Conservation (phyloP, 2,329 filamentous ascomycete species). For the Knufia fluminis region DNA sequence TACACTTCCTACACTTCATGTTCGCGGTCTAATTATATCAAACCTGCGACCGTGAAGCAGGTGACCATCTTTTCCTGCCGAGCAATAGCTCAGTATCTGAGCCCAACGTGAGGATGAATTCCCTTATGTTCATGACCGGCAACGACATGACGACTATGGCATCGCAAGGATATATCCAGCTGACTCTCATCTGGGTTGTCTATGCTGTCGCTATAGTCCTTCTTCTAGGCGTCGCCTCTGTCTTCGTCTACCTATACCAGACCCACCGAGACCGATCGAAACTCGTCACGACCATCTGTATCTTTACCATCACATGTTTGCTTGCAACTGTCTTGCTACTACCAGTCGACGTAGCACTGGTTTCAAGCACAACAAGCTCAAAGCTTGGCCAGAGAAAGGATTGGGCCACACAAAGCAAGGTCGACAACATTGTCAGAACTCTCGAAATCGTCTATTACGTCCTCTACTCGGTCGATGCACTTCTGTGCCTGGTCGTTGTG, state of each 20-base stretch:
- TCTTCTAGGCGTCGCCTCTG: constrained; percentile 64
- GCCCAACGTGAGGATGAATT: neutral
- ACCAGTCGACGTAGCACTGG: constrained; percentile 88
- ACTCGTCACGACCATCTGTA: constrained; percentile 72
- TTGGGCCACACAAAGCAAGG: constrained; percentile 78
- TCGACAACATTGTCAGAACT: constrained; percentile 68
- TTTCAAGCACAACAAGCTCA: constrained; percentile 74
- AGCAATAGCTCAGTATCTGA: neutral
- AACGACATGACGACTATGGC: constrained; percentile 39
- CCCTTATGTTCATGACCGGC: neutral
- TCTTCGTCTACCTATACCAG: constrained; percentile 90
- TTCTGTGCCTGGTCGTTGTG: constrained; percentile 80
- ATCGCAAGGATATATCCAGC: constrained; percentile 56
- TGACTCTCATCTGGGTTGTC: constrained; percentile 86
- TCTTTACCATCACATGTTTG: constrained; percentile 75
- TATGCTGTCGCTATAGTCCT: constrained; percentile 76
- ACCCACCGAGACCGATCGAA: constrained; percentile 75
- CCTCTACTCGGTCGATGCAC: constrained; percentile 81
- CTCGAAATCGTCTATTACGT: constrained; percentile 86
- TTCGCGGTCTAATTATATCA: neutral
- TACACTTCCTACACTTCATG: neutral
- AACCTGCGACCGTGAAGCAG: too few relatives aligned
- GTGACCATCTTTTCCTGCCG: too few relatives aligned
- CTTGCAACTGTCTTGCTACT: constrained; percentile 87
- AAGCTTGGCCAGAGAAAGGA: constrained; percentile 76